phyloP scores from a whole-genome alignment of 2,329 filamentous ascomycete genomes.

The Aspergillus phoenicis region DNA sequence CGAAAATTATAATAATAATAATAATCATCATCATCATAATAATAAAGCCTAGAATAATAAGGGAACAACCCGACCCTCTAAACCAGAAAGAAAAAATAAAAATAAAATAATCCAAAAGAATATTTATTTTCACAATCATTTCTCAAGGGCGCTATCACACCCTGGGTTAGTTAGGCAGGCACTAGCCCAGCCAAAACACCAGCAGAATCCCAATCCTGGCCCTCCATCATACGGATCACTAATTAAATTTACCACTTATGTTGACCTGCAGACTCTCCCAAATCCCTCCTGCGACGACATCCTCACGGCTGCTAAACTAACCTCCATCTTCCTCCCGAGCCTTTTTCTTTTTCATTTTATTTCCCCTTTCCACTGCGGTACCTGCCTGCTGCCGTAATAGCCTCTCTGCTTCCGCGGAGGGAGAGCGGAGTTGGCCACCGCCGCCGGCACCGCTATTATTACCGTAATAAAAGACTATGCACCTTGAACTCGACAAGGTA shows the following conservation, averaged over 20 bases:
- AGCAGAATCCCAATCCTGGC: conserved; percentile 2
- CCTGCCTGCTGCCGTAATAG: background rate
- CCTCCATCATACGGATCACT: conserved; percentile 5
- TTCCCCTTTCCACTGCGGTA: too few relatives aligned
- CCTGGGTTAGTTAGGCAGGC: conserved; percentile 5
- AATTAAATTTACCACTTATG: conserved; percentile 6
- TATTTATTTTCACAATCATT: too few relatives aligned
- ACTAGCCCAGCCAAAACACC: background rate
- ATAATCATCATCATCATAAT: background rate
- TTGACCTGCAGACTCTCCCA: background rate
- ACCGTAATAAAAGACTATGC: background rate
- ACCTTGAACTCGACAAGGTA: background rate
- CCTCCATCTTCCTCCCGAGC: background rate
- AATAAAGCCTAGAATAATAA: background rate
- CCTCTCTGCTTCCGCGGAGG: background rate
- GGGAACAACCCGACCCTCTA: background rate
- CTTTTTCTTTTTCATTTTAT: too few relatives aligned
- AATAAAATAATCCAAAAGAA: background rate
- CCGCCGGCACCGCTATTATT: background rate
- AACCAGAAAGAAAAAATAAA: background rate
- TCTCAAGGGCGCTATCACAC: background rate
- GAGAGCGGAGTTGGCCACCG: background rate
- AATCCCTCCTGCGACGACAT: background rate
- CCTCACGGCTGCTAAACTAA: background rate
- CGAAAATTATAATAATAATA: conserved; percentile 3